phyloP scores from a whole-genome alignment of 2,329 filamentous ascomycete species.

The Meredithiella fracta region DNA sequence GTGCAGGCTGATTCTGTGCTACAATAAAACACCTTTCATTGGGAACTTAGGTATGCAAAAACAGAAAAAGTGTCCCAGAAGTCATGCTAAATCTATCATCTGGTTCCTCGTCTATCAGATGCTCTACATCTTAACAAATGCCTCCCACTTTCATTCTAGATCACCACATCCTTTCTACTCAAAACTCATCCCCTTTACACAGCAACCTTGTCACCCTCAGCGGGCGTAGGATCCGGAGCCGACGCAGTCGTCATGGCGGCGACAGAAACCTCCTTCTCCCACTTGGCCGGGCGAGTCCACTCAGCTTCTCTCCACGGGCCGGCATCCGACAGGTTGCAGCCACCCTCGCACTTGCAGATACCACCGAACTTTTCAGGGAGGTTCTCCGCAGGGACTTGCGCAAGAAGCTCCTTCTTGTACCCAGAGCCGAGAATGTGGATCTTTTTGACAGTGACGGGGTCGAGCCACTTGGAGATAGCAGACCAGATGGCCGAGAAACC shows the following conservation, averaged over 20 bases:
- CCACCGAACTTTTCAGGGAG: constrained; percentile 78
- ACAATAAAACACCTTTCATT: too few relatives aligned
- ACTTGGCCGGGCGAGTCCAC: constrained; percentile 50
- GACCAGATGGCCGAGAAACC: constrained; percentile 76
- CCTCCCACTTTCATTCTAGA: neutral
- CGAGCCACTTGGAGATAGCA: constrained; percentile 83
- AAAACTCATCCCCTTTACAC: neutral
- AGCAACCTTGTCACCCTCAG: neutral
- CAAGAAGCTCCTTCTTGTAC: constrained; percentile 72
- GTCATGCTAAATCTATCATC: neutral
- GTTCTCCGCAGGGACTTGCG: constrained; percentile 78
- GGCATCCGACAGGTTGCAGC: constrained; percentile 72
- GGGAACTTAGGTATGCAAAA: neutral
- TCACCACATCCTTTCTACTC: neutral
- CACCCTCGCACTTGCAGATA: constrained; percentile 61
- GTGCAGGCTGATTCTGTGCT: too few relatives aligned
- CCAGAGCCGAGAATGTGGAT: constrained; percentile 73
- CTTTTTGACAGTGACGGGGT: constrained; percentile 92
- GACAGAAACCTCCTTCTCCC: constrained; percentile 25
- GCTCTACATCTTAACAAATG: neutral
- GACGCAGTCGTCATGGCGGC: constrained; percentile 18
- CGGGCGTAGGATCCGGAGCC: constrained; percentile 19
- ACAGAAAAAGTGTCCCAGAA: neutral
- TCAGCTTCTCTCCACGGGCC: constrained; percentile 72
- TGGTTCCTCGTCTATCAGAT: neutral